phyloP scores from a whole-genome alignment of 202 grass and related monocot species.

The Panicum virgatum region DNA sequence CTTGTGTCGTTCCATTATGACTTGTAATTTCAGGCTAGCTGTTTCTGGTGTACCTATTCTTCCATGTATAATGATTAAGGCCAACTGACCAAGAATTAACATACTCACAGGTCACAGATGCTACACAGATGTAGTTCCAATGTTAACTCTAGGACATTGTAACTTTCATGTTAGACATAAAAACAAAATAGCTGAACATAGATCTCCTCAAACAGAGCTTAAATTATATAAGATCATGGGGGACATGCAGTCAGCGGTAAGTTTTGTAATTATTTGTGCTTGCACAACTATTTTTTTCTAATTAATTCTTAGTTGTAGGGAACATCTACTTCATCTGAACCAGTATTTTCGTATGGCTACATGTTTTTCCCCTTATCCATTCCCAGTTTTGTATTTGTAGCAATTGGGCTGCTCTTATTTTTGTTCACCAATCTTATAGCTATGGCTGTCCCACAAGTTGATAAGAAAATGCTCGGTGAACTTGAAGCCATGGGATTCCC shows the following conservation, averaged over 20 bases:
- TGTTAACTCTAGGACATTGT: constrained; percentile 16
- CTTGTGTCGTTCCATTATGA: not conserved
- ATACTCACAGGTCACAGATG: not conserved
- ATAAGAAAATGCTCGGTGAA: constrained; percentile 71
- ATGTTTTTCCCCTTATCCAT: not conserved
- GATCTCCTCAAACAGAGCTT: not conserved
- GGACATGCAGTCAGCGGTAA: not conserved
- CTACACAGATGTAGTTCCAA: not conserved
- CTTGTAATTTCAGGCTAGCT: constrained; percentile 10
- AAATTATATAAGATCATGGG: not conserved
- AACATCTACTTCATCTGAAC: constrained; percentile 14
- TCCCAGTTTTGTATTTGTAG: constrained; percentile 15
- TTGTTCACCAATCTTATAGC: constrained; percentile 33
- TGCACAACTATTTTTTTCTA: not conserved
- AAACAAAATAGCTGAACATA: constrained; percentile 17
- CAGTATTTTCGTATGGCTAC: no score
- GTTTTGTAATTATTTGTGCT: constrained; percentile 1
- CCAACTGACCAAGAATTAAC: not conserved
- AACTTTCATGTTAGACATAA: constrained; percentile 4
- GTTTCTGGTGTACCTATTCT: constrained; percentile 2
- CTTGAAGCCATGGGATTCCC: constrained; percentile 94
- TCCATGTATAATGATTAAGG: constrained; percentile 1
- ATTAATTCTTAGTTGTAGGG: not conserved
- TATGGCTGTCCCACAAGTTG: constrained; percentile 78
- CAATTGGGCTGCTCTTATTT: not conserved